phyloP scores from a whole-genome alignment of 2,329 filamentous ascomycete genomes.

The Aureobasidium vineae region DNA sequence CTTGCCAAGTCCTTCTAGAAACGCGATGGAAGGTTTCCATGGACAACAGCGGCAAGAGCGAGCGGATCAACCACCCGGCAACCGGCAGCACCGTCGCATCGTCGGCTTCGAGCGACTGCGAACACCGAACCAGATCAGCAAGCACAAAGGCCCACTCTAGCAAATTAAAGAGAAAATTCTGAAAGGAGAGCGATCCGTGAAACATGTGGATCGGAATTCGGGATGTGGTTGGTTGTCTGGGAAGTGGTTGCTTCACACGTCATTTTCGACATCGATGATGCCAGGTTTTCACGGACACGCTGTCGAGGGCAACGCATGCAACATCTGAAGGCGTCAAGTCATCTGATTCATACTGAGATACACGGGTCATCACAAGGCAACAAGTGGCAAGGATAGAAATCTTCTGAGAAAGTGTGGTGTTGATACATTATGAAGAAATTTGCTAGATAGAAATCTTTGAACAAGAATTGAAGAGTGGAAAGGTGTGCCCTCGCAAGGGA shows the following conservation, averaged over 20 bases:
- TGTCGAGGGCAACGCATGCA: not conserved
- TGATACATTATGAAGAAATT: conserved; percentile 8
- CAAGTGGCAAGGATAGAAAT: not conserved
- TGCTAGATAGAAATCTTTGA: not conserved
- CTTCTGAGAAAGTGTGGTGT: not conserved
- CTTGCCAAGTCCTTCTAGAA: conserved; percentile 18
- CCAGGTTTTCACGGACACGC: not conserved
- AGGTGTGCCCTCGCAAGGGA: conserved; percentile 14
- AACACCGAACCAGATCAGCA: conserved; percentile 17
- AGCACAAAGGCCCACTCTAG: not conserved
- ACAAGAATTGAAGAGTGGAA: conserved; percentile 10
- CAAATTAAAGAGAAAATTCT: conserved; percentile 1
- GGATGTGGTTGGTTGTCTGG: not conserved
- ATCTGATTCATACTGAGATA: not conserved
- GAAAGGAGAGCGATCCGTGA: not conserved
- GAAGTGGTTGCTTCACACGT: conserved; percentile 5
- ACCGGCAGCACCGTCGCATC: not conserved
- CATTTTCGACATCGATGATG: conserved; percentile 19
- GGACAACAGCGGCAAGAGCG: not conserved
- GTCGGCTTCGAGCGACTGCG: not conserved
- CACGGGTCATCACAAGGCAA: not conserved
- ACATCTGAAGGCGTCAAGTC: not conserved
- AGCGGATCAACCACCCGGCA: not conserved
- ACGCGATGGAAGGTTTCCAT: not conserved
- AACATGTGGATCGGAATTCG: not conserved